Evolutionary conservation across 1,139 yeast genomes (phyloP).

Genomic region (Suhomyces bribrorum): DNA sequence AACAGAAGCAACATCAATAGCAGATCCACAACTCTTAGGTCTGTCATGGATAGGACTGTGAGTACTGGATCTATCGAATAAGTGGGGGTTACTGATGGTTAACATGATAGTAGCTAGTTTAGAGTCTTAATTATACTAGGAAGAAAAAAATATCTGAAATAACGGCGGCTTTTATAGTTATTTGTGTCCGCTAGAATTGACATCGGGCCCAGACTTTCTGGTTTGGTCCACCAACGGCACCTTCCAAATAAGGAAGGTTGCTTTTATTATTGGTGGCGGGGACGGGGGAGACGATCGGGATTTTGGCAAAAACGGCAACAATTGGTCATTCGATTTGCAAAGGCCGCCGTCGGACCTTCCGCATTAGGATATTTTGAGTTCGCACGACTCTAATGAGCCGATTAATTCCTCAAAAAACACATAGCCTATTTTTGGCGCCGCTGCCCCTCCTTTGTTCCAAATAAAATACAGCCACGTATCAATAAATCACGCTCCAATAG

Average conservation of each 20-base stretch:
- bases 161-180: constrained; percentile 6
- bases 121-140: too few relatives aligned
- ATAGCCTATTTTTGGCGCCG: background rate
- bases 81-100: constrained; percentile 12
- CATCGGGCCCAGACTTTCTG: background rate
- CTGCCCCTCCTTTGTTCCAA: background rate
- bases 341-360: constrained; percentile 1
- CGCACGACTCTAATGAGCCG: background rate
- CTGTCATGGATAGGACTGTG: constrained; percentile 4
- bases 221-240: constrained; percentile 2
- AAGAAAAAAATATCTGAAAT: background rate
- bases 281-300: background rate
- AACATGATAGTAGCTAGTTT: constrained; percentile 3
- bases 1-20: background rate
- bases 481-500: too few relatives aligned
- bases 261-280: background rate
- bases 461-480: too few relatives aligned
- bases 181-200: constrained; percentile 5
- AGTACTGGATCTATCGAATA: constrained; percentile 6
- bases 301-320: background rate
- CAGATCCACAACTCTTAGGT: constrained; percentile 4
- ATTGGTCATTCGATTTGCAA: background rate
- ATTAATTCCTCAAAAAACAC: background rate
- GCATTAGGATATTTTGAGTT: background rate
- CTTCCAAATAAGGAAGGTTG: background rate